Conservation (phyloP, 2,329 filamentous ascomycete species). For the Diaporthe nobilis region DNA sequence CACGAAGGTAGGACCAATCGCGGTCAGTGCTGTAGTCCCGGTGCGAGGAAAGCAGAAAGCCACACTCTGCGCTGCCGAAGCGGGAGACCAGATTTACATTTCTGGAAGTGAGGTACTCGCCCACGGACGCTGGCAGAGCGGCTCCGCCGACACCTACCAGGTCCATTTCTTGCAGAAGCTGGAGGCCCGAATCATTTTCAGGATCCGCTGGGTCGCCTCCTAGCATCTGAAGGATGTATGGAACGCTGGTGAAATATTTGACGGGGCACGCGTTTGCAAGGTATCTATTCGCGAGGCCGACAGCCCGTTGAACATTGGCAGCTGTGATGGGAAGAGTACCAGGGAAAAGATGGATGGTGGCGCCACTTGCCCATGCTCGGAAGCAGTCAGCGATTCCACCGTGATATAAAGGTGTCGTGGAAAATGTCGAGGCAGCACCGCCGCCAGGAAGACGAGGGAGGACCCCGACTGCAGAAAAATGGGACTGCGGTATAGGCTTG, state of each 20-base stretch:
- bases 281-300: slow-evolving; percentile 54
- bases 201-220: slow-evolving; percentile 45
- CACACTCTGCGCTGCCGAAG: slow-evolving; percentile 77
- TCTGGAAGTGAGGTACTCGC: slow-evolving; percentile 64
- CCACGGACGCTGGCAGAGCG: slow-evolving; percentile 66
- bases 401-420: slow-evolving; percentile 76
- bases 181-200: slow-evolving; percentile 57
- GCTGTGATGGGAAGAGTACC: slow-evolving; percentile 70
- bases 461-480: slow-evolving; percentile 68
- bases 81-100: slow-evolving; percentile 72
- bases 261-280: slow-evolving; percentile 49
- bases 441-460: slow-evolving; percentile 62
- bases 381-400: slow-evolving; percentile 75
- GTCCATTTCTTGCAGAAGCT: slow-evolving; percentile 64
- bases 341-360: slow-evolving; percentile 75
- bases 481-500: slow-evolving; percentile 73
- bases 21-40: slow-evolving; percentile 66
- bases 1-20: slow-evolving; percentile 74
- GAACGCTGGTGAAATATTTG: slow-evolving; percentile 74
- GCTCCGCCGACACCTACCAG: slow-evolving; percentile 76
- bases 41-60: slow-evolving; percentile 75
- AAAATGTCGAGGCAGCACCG: slow-evolving; percentile 66
- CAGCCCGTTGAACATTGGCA: slow-evolving; percentile 63
- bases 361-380: slow-evolving; percentile 71
- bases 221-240: slow-evolving; percentile 70